Evolutionary conservation across 768 basidiomycete genomes (phyloP).

Genomic region (Amanita jacksonii): DNA sequence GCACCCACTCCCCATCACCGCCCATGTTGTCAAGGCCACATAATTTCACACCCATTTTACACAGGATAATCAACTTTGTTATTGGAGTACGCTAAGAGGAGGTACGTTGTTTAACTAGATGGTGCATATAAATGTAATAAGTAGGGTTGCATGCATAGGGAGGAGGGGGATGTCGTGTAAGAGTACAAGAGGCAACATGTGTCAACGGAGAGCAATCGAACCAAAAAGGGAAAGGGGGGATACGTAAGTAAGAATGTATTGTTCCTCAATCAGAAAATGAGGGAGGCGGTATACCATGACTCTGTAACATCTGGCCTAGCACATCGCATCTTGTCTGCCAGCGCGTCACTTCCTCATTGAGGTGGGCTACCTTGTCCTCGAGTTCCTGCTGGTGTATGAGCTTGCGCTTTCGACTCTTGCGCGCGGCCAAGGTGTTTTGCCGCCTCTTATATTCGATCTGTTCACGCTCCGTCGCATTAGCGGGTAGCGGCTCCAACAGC

Average conservation of each 20-base stretch:
- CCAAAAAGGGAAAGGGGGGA: not conserved
- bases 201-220: not conserved
- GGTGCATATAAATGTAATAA: not conserved
- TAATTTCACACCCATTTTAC: too few relatives aligned
- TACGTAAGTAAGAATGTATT: not conserved
- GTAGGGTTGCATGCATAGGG: not conserved
- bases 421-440: constrained; percentile 74
- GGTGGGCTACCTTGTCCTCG: constrained; percentile 36
- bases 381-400: constrained; percentile 55
- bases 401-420: constrained; percentile 69
- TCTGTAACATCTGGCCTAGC: not conserved
- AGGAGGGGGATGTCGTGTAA: not conserved
- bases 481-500: constrained; percentile 23
- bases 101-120: too few relatives aligned
- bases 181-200: too few relatives aligned
- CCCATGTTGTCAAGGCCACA: too few relatives aligned
- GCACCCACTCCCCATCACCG: too few relatives aligned
- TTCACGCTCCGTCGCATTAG: constrained; percentile 40
- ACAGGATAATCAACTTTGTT: too few relatives aligned
- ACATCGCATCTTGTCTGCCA: constrained; percentile 20
- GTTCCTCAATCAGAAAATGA: constrained; percentile 1
- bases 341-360: constrained; percentile 28
- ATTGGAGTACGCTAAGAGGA: too few relatives aligned
- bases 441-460: constrained; percentile 73
- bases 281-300: constrained; percentile 1